Base-by-base conservation (phyloP, 2,329 filamentous ascomycete species). In the Teratosphaeriaceae sp. region DNA sequence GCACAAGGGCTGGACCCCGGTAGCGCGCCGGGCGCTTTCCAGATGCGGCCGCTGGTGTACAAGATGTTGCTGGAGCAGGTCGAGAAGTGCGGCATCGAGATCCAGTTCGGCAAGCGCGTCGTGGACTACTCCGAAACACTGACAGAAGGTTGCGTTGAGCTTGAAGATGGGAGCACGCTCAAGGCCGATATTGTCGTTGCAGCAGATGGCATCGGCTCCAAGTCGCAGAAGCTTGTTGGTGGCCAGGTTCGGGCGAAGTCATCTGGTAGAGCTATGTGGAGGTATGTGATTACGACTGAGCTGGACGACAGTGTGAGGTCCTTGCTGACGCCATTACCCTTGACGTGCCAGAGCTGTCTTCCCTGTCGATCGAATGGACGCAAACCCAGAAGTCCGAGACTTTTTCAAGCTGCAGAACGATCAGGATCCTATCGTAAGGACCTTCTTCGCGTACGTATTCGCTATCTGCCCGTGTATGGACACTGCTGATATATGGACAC, bases 51-150 rank as follows among this genome's bases (percentile, higher is more conserved):
- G 15, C 22, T 47, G 40, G 48, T 55, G 31, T 49, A 53, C 31
- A 42, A 37, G 6, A 77, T 76, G 71, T 72, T 75, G 42, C 65
- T 74, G 13, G 62, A 59, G 43, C 69, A 73, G 40, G 66, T 75
- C 12, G 62, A 71, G 50, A 65, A 62, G 42, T 57, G 69, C 3
- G 67, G 66, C 13, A 60, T 71, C 4, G 57, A 60, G 5, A 59
- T 71, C 20, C 62, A 69, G 42, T 71, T 66, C 55, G 64, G 65
- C 29, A 55, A 59, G 38, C 61, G 56, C 23, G 64, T 72, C 15
- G 59, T 68, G 7, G 67, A 70, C 42, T 72, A 71, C 54, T 68
- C 63, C 37, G 69, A 72, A 51, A 65, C 69, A 35, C 65, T 63
- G 19, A 47, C 45, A 15, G 53, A 53, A 27, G 59, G 49, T 12